Base-by-base conservation (phyloP, 345 rosid genomes). In the Aethionema arabicum region DNA sequence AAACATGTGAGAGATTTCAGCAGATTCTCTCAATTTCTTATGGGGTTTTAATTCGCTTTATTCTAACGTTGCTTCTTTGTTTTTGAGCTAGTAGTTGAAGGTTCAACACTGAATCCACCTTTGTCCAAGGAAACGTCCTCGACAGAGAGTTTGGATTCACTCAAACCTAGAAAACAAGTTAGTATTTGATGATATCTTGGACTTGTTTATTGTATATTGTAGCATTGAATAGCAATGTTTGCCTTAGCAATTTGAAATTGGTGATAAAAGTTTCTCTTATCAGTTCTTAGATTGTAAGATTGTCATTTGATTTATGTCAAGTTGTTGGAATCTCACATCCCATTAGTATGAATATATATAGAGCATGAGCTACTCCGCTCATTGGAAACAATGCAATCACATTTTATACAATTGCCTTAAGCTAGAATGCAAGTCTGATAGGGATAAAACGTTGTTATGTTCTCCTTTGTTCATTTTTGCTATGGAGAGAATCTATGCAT, bases 81-180 rank as follows among this genome's bases (percentile, higher is more conserved):
- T n/a, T 13, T 2, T 44, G 65, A n/a, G 48, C 12, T 57, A 70
- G 75, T 30, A 39, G 36, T 66, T 65, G 80, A 77, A 69, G 72
- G 66, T 68, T 65, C 72, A 32, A 65, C 59, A 40, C 44, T 52
- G 35, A 83, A 75, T 41, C 64, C 68, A 63, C 38, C 59, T 12
- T 40, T 50, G 61, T 49, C 57, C 59, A 79, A 76, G 62, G 92
- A 76, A 65, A 61, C 52, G 35, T 76, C 77, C 14, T 68, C 78
- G 11, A 45, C 79, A 6, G 82, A 81, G 65, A 82, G 77, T 50
- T 16, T 52, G 30, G 82, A 77, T 66, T 69, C 63, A 4, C 70
- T 55, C 75, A 83, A 81, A 72, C 71, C 73, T 77, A 85, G 63
- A 66, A 92, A 83, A 68, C 76, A 61, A 61, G 96, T 89, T 40